phyloP scores from a whole-genome alignment of 208 protist species.

The Crithidia brevicula region DNA sequence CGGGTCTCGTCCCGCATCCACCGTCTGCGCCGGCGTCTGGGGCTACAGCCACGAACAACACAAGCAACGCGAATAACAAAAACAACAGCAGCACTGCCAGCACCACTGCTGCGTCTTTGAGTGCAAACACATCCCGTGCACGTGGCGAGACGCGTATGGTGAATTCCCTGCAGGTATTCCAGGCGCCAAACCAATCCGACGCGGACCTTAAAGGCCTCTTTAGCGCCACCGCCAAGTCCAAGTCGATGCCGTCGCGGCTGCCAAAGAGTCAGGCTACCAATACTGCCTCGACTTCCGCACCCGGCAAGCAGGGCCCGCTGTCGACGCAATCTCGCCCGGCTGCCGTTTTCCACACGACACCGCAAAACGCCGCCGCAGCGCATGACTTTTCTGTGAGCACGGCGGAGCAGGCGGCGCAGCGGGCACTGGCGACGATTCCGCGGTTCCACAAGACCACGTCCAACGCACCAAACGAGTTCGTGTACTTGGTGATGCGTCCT shows the following conservation, averaged over 20 bases:
- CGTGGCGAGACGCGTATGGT: conserved; percentile 50
- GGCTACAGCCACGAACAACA: background rate
- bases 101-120: background rate
- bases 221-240: conserved; percentile 23
- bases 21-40: background rate
- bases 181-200: conserved; percentile 56
- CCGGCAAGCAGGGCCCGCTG: conserved; percentile 15
- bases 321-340: background rate
- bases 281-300: background rate
- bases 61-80: background rate
- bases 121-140: background rate
- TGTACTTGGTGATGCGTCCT: conserved; percentile 87
- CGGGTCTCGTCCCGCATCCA: conserved; percentile 18
- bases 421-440: conserved; percentile 50
- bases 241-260: conserved; percentile 7
- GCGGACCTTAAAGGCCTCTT: conserved; percentile 62
- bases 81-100: background rate
- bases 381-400: background rate
- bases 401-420: conserved; percentile 20
- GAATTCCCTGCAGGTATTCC: conserved; percentile 80
- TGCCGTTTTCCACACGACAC: background rate
- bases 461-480: conserved; percentile 91
- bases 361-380: background rate
- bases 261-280: background rate
- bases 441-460: conserved; percentile 78